These are phyloP conservation scores for Jamesozyma lodderae DNA, from an alignment of 805 yeast genomes.

Conservation along the genomic window DNA sequence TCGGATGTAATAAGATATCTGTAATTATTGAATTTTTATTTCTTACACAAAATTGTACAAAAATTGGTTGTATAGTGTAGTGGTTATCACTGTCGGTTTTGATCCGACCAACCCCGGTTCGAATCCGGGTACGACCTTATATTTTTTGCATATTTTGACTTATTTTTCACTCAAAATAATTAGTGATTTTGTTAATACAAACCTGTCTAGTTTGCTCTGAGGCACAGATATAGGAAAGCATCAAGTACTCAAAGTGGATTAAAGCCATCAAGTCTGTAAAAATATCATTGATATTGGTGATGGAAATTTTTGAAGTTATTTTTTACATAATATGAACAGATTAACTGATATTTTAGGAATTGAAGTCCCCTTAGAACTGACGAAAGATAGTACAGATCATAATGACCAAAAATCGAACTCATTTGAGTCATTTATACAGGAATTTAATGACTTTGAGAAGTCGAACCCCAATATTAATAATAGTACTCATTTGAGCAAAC, in stretches of 20 bases:
- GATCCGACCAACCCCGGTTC: slow-evolving; percentile 79
- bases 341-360: background rate
- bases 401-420: background rate
- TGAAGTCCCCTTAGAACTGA: background rate
- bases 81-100: slow-evolving; percentile 75
- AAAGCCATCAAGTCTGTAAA: background rate
- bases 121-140: slow-evolving; percentile 73
- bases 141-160: slow-evolving; percentile 8
- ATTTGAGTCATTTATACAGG: slow-evolving; percentile 2
- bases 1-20: too few relatives aligned
- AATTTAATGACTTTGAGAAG: slow-evolving; percentile 3
- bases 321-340: background rate
- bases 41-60: background rate
- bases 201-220: background rate
- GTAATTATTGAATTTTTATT: too few relatives aligned
- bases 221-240: background rate
- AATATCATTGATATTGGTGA: background rate
- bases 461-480: slow-evolving; percentile 5
- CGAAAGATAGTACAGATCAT: background rate
- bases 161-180: background rate
- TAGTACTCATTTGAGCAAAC: slow-evolving; percentile 9
- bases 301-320: background rate
- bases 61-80: slow-evolving; percentile 47
- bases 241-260: background rate
- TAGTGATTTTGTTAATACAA: background rate